These are phyloP conservation scores for Colletotrichum lini DNA, from an alignment of 2,329 filamentous ascomycete genomes.

Conservation along the genomic window DNA sequence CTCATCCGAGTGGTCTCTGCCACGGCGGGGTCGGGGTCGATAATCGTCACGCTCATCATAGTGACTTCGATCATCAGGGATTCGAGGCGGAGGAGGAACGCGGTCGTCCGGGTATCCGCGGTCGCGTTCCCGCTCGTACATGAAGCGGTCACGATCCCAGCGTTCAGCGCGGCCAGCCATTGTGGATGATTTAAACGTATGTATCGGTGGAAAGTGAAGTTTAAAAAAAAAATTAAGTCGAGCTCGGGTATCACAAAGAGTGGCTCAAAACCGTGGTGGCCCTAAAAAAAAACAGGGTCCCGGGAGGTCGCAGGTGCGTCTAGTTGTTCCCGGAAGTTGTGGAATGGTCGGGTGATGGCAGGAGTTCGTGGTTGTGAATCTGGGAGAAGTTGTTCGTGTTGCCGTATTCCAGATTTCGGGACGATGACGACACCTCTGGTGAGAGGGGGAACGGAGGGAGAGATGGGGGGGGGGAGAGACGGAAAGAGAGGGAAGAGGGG, in stretches of 20 bases:
- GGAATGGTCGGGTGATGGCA: conserved; percentile 34
- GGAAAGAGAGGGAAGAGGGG: conserved; percentile 32
- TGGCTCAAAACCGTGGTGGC: conserved; percentile 9
- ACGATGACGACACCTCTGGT: conserved; percentile 39
- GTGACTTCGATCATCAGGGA: conserved; percentile 59
- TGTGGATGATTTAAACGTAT: conserved; percentile 27
- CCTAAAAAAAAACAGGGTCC: conserved; percentile 1
- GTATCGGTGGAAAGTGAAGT: not conserved
- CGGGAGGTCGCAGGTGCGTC: not conserved
- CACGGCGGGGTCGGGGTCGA: conserved; percentile 49
- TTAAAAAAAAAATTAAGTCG: conserved; percentile 8
- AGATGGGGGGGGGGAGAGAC: not conserved
- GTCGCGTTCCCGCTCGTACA: conserved; percentile 57
- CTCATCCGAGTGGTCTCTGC: conserved; percentile 65
- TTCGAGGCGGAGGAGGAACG: conserved; percentile 38
- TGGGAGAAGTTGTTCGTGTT: conserved; percentile 25
- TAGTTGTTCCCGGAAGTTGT: conserved; percentile 6
- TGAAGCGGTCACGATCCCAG: conserved; percentile 71
- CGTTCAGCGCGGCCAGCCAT: conserved; percentile 55
- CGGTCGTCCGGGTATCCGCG: conserved; percentile 67
- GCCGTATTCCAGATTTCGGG: conserved; percentile 32
- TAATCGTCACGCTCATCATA: conserved; percentile 44
- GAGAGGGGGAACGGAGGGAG: conserved; percentile 5
- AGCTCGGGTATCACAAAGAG: conserved; percentile 27
- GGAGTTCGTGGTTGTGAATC: conserved; percentile 21